Evolutionary conservation across 2,329 filamentous ascomycete species (phyloP), one percentile per base, ranked within the genome.

Genomic region (Cyanodermella asteris): DNA sequence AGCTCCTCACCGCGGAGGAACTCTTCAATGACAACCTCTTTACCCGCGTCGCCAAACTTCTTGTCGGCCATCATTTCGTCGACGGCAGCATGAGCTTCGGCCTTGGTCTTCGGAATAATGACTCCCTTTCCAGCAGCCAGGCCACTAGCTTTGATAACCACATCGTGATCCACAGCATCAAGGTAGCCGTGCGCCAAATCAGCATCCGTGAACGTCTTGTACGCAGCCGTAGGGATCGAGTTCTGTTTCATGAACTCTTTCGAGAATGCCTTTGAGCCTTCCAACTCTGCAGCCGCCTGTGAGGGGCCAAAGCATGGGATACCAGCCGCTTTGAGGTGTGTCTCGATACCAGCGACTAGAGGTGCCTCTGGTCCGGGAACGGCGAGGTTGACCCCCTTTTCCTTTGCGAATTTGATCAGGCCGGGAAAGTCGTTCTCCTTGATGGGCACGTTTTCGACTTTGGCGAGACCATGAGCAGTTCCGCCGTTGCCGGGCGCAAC

Each of bases 231-330:
- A 18, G 84, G 82, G 38, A 97, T 91, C 40, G 64, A 63, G 52
- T 91, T 69, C 36, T 72, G 70, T 49, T 75, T 72, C 87, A 94
- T 97, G 45, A 94, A 94, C 49, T 94, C 82, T 47, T 97, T 97
- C 33, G 77, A 81, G 49, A 90, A 94, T 7, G 84, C 77, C 59
- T 97, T 97, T 54, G 77, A 90, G 31, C 87, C 87, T 51, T 97
- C 87, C 64, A 97, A 78, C 22, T 66, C 64, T 11, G 87, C 82
- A 13, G 87, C 84, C 24, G 68, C 67, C 51, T 75, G 70, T 29
- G 71, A 75, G 5, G 87, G 87, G 2, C 84, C 87, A 43, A 93
- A 94, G 49, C 69, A 73, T 38, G 66, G 63, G 43, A 91, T 80
- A 23, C 72, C 71, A 24, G 64, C 72, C 33, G 46, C 55, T 59